These are phyloP conservation scores for Annona cherimola DNA, from an alignment of 164 flowering plant genomes.

Conservation along the genomic window DNA sequence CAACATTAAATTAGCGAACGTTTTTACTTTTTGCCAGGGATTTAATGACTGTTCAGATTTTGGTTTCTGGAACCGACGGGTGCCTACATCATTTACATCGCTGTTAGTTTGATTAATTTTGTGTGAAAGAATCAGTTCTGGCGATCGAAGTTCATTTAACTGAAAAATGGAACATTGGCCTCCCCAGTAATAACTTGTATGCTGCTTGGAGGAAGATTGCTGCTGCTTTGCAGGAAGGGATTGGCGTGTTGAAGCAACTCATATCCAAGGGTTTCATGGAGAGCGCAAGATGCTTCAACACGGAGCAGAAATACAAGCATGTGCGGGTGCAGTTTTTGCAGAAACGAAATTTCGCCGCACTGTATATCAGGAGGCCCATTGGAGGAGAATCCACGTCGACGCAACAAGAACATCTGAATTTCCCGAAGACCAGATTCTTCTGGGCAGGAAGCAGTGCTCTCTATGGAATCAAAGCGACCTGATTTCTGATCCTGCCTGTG, in stretches of 20 bases:
- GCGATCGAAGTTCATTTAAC: background rate
- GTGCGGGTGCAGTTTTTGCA: slow-evolving; percentile 41
- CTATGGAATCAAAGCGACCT: too few relatives aligned
- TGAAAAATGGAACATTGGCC: background rate
- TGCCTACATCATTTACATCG: background rate
- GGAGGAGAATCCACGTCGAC: background rate
- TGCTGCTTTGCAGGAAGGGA: slow-evolving; percentile 71
- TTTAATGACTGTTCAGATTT: background rate
- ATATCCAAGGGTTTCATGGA: slow-evolving; percentile 60
- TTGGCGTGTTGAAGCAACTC: slow-evolving; percentile 47
- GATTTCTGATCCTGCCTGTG: too few relatives aligned
- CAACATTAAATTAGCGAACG: too few relatives aligned
- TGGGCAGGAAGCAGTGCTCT: too few relatives aligned
- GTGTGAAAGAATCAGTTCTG: background rate
- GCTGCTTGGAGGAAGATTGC: slow-evolving; percentile 44
- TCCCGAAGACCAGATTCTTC: too few relatives aligned
- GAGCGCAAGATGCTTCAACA: slow-evolving; percentile 67
- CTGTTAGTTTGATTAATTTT: background rate
- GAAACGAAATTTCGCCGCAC: slow-evolving; percentile 10
- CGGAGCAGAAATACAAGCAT: slow-evolving; percentile 82
- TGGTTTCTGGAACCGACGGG: background rate
- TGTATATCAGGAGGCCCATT: background rate
- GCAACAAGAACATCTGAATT: too few relatives aligned
- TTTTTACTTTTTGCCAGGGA: too few relatives aligned
- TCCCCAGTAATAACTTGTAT: background rate